Percentiles rank a stretch among this genome's conserved stretches.
Evolutionary conservation across 163 green algal genomes (phyloP).

Genomic region (Prototheca stagnorum): DNA sequence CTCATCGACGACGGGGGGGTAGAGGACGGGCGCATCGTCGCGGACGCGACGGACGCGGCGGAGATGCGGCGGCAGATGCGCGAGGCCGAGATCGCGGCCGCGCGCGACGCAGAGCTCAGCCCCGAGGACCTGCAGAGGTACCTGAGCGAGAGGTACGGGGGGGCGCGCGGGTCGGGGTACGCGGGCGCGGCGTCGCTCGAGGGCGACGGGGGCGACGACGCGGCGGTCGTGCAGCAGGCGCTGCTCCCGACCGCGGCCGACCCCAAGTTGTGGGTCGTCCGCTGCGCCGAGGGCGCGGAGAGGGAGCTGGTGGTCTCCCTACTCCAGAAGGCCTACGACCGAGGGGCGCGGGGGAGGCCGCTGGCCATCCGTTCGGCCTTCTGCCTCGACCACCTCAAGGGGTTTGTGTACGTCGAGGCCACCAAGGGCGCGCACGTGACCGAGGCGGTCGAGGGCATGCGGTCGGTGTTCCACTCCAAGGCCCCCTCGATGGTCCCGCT

Average conservation of each 20-base stretch:
- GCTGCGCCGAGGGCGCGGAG: constrained; percentile 56
- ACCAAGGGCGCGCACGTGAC: constrained; percentile 74
- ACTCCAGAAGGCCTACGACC: constrained; percentile 81
- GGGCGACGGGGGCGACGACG: constrained; percentile 17
- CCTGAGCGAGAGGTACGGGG: constrained; percentile 54
- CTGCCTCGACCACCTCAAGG: constrained; percentile 81
- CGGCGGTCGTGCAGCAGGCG: constrained; percentile 67
- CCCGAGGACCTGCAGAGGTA: constrained; percentile 59
- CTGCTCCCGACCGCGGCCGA: constrained; percentile 79
- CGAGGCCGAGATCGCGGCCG: constrained; percentile 11
- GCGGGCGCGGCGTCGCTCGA: constrained; percentile 10
- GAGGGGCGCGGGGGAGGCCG: constrained; percentile 25
- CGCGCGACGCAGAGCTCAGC: constrained; percentile 20
- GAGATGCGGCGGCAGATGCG: constrained; percentile 13
- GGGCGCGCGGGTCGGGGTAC: constrained; percentile 1
- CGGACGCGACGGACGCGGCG: constrained; percentile 19
- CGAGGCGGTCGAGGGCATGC: constrained; percentile 59
- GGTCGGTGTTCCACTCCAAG: constrained; percentile 59
- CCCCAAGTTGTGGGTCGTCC: constrained; percentile 76
- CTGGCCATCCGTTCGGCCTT: constrained; percentile 75
- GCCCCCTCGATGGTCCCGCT: constrained; percentile 68
- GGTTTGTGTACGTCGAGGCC: constrained; percentile 91
- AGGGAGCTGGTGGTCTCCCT: constrained; percentile 64
- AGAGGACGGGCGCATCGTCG: too few species aligned
- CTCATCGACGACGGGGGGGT: constrained; percentile 52